Conservation (phyloP, 495 filamentous ascomycete genomes). For the Hypoxylon cercidicola region DNA sequence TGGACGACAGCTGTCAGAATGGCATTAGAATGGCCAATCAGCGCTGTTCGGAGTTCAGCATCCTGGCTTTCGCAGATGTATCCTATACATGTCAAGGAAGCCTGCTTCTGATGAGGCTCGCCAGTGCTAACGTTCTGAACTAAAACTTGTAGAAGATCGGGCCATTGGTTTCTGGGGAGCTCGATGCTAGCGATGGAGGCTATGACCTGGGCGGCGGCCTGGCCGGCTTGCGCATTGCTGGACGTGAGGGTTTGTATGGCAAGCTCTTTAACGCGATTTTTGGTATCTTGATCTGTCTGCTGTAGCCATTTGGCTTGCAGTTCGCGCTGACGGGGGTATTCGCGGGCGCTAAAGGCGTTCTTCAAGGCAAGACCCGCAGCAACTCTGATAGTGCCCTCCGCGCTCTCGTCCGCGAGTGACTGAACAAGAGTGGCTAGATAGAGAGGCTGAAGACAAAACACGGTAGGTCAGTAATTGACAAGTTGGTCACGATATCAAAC, state of each 20-base stretch:
- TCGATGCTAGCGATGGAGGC: slow-evolving; percentile 95
- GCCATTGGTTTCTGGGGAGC: slow-evolving; percentile 91
- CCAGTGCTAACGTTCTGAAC: slow-evolving; percentile 93
- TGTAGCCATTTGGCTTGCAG: slow-evolving; percentile 91
- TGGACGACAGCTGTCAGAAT: slow-evolving; percentile 98
- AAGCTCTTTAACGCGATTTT: slow-evolving; percentile 86
- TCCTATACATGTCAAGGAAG: slow-evolving; percentile 92
- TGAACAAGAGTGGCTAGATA: slow-evolving; percentile 91
- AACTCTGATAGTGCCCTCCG: slow-evolving; percentile 82
- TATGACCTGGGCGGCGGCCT: slow-evolving; percentile 92
- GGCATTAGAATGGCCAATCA: slow-evolving; percentile 90
- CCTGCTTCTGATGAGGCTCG: slow-evolving; percentile 86
- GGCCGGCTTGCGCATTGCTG: slow-evolving; percentile 79
- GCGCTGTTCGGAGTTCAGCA: slow-evolving; percentile 79
- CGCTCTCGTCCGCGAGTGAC: slow-evolving; percentile 90
- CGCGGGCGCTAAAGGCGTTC: slow-evolving; percentile 94
- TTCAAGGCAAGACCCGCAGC: slow-evolving; percentile 96
- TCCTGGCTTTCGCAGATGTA: slow-evolving; percentile 98
- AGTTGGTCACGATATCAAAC: slow-evolving; percentile 29
- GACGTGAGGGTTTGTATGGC: slow-evolving; percentile 85
- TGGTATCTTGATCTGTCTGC: slow-evolving; percentile 79
- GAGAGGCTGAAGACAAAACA: slow-evolving; percentile 67
- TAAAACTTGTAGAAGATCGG: slow-evolving; percentile 87
- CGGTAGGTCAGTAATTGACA: slow-evolving; percentile 29
- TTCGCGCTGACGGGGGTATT: slow-evolving; percentile 83